Conservation (phyloP, 2,329 filamentous ascomycete species). For the Paracamarosporium sp. region DNA sequence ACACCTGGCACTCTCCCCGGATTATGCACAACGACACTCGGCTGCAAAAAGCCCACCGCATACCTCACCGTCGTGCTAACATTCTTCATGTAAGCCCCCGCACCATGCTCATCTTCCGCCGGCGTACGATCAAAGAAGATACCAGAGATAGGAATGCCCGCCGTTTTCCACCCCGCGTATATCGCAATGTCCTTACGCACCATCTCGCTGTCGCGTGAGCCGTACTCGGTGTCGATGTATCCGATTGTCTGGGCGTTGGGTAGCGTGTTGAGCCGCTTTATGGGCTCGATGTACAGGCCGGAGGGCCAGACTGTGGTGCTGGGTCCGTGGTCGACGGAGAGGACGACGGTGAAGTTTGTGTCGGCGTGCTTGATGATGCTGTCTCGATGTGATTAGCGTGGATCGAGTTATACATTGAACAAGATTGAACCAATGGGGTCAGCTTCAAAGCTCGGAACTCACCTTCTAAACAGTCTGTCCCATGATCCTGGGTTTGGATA, state of each 20-base stretch:
- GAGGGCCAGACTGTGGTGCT: constrained; percentile 51
- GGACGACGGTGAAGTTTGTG: constrained; percentile 57
- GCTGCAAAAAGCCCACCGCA: constrained; percentile 20
- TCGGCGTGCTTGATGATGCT: constrained; percentile 39
- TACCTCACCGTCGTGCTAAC: constrained; percentile 27
- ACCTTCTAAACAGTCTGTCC: constrained; percentile 25
- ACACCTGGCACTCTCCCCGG: constrained; percentile 26
- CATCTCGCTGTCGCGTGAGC: constrained; percentile 22
- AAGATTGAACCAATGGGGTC: too few relatives aligned
- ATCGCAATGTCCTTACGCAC: constrained; percentile 50
- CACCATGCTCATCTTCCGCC: constrained; percentile 11
- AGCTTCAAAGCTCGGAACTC: constrained; percentile 13
- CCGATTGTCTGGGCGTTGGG: constrained; percentile 58
- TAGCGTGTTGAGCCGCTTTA: constrained; percentile 48
- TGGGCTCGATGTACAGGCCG: constrained; percentile 50
- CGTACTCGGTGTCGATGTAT: constrained; percentile 58
- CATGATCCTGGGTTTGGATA: constrained; percentile 54
- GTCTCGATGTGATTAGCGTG: not conserved
- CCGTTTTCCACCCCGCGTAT: constrained; percentile 55
- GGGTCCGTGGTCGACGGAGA: constrained; percentile 55
- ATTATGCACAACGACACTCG: constrained; percentile 27
- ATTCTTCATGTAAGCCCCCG: constrained; percentile 27
- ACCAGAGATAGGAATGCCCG: constrained; percentile 50
- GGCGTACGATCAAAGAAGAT: constrained; percentile 61
- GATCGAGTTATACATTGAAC: too few relatives aligned